These are phyloP conservation scores for Candida nitratophila DNA, from an alignment of 805 yeast genomes.

Conservation along the genomic window DNA sequence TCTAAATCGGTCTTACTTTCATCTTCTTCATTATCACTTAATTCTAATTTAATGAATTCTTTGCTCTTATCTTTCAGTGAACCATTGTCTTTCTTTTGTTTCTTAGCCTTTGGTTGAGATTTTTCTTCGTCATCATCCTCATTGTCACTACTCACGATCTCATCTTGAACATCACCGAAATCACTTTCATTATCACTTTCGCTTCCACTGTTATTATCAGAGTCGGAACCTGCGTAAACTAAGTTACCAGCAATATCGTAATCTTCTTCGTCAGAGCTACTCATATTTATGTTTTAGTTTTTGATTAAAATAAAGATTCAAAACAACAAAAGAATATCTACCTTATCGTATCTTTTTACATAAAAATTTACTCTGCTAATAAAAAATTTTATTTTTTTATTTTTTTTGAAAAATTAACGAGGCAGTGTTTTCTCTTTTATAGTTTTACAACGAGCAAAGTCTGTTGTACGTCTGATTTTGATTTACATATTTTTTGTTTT, in stretches of 20 bases:
- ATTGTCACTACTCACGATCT: constrained; percentile 17
- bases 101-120: constrained; percentile 24
- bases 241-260: constrained; percentile 59
- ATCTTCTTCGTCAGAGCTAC: constrained; percentile 34
- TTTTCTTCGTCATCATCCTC: constrained; percentile 24
- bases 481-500: too few species aligned
- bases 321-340: not conserved
- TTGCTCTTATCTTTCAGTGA: constrained; percentile 10
- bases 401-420: too few species aligned
- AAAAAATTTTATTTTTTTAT: too few species aligned
- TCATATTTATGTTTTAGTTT: constrained; percentile 4
- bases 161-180: constrained; percentile 38
- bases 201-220: constrained; percentile 9
- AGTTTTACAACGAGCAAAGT: too few species aligned
- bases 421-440: too few species aligned
- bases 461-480: too few species aligned
- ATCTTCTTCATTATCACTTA: constrained; percentile 37
- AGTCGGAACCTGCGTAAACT: constrained; percentile 31
- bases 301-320: not conserved
- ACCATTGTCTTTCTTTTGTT: constrained; percentile 7
- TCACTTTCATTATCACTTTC: constrained; percentile 21
- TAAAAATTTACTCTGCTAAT: too few species aligned
- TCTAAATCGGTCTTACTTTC: constrained; percentile 24
- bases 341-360: too few species aligned
- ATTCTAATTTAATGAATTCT: constrained; percentile 22